Conservation (phyloP, 305 asterid genomes). For the Euphrasia arctica region DNA sequence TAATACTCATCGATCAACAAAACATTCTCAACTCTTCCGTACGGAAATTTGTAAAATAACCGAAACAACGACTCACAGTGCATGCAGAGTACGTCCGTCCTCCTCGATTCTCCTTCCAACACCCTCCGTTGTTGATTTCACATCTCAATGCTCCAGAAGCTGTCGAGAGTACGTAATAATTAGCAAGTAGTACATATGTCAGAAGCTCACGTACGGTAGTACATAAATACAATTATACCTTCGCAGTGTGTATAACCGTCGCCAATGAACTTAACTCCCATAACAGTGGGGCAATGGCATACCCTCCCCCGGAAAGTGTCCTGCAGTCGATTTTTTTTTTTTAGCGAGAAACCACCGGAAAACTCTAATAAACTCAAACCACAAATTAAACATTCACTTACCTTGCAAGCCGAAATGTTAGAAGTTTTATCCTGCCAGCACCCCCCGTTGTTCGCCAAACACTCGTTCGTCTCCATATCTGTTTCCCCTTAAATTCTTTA, state of each 20-base stretch:
- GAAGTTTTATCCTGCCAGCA: constrained; percentile 76
- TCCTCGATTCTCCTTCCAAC: constrained; percentile 67
- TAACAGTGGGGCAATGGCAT: constrained; percentile 79
- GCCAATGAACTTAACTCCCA: constrained; percentile 76
- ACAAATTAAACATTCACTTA: constrained; percentile 6
- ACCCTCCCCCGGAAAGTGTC: constrained; percentile 91
- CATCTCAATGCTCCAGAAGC: constrained; percentile 88
- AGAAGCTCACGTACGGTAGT: not conserved
- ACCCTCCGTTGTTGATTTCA: constrained; percentile 79
- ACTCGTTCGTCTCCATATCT: constrained; percentile 85
- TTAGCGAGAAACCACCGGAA: not conserved
- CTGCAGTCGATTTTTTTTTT: constrained; percentile 26
- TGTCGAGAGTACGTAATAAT: constrained; percentile 26
- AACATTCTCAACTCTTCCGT: not conserved
- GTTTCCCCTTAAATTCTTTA: not conserved
- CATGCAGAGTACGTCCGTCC: constrained; percentile 76
- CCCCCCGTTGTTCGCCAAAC: constrained; percentile 75
- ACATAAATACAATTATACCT: constrained; percentile 35
- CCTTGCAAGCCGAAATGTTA: constrained; percentile 79
- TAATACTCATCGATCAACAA: not conserved
- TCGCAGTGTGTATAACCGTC: constrained; percentile 89
- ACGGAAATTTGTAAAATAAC: not conserved
- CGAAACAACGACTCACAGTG: constrained; percentile 43
- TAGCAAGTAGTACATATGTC: not conserved
- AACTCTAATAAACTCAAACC: not conserved